Percentiles rank a stretch among this genome's conserved stretches.
Conservation (phyloP, 129 eudicot species). For the Flaveria bidentis region DNA sequence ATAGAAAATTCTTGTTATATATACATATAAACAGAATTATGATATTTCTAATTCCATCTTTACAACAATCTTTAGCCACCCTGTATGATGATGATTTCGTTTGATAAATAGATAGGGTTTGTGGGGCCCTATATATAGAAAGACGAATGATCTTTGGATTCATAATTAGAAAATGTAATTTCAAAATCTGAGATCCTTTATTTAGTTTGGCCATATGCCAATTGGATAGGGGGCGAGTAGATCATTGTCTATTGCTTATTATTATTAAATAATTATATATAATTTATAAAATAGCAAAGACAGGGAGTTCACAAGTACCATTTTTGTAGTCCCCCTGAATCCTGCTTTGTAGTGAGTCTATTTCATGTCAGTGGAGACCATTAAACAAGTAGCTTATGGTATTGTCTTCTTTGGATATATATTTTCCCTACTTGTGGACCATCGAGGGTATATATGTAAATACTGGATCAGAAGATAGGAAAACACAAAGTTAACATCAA, state of each 20-base stretch:
- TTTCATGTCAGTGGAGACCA: conserved; percentile 53
- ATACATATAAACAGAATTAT: conserved; percentile 14
- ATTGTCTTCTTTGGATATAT: conserved; percentile 61
- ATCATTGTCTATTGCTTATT: conserved; percentile 29
- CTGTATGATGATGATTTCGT: conserved; percentile 14
- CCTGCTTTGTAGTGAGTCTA: conserved; percentile 29
- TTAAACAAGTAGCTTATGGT: conserved; percentile 57
- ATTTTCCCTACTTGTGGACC: conserved; percentile 59
- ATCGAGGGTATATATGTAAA: conserved; percentile 20
- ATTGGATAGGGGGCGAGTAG: conserved; percentile 65
- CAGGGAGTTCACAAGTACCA: conserved; percentile 47
- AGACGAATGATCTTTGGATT: conserved; percentile 34
- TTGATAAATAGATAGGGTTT: conserved; percentile 28
- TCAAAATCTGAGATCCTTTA: conserved; percentile 40
- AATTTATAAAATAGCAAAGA: conserved; percentile 18
- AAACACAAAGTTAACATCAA: conserved; percentile 26
- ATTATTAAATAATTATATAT: not conserved
- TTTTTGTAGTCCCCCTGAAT: conserved; percentile 40
- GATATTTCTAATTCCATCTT: conserved; percentile 2
- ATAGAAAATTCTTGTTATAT: conserved; percentile 30
- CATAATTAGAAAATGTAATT: conserved; percentile 14
- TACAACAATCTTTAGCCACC: conserved; percentile 15
- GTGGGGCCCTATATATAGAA: conserved; percentile 30
- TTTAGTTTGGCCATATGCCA: conserved; percentile 51
- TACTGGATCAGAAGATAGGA: conserved; percentile 28